Evolutionary conservation across 169 alveolate species (phyloP).

Genomic region (Plasmodium vinckei): DNA sequence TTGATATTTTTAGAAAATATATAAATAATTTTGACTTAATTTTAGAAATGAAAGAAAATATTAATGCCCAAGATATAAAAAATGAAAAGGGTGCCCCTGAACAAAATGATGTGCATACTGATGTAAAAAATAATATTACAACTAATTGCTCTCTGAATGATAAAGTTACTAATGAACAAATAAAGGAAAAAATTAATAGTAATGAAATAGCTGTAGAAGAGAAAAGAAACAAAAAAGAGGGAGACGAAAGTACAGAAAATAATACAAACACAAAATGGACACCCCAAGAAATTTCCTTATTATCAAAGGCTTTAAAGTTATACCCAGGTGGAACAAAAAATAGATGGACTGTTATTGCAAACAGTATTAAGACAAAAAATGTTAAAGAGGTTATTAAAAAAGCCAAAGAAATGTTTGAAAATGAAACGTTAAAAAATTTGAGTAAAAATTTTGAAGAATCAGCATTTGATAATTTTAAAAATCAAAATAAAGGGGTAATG

Average conservation of each 20-base stretch:
- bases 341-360: constrained; percentile 93
- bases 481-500: constrained; percentile 79
- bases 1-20: constrained; percentile 50
- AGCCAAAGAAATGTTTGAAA: constrained; percentile 88
- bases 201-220: not conserved
- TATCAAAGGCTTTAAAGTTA: constrained; percentile 91
- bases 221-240: not conserved
- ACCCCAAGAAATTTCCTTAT: constrained; percentile 88
- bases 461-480: constrained; percentile 78
- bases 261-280: constrained; percentile 87
- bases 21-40: constrained; percentile 16
- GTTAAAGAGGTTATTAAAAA: constrained; percentile 91
- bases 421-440: constrained; percentile 79
- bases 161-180: not conserved
- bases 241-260: not conserved
- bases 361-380: constrained; percentile 88
- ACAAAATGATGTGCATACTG: not conserved
- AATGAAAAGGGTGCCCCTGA: not conserved
- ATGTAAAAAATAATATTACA: not conserved
- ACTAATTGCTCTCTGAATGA: not conserved
- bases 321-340: constrained; percentile 92
- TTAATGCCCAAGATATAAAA: not conserved
- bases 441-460: constrained; percentile 80
- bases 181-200: not conserved
- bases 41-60: constrained; percentile 11